Percentiles rank a stretch among this genome's conserved stretches.
Conservation (phyloP, 2,329 filamentous ascomycete genomes). For the Alternaria dauci region DNA sequence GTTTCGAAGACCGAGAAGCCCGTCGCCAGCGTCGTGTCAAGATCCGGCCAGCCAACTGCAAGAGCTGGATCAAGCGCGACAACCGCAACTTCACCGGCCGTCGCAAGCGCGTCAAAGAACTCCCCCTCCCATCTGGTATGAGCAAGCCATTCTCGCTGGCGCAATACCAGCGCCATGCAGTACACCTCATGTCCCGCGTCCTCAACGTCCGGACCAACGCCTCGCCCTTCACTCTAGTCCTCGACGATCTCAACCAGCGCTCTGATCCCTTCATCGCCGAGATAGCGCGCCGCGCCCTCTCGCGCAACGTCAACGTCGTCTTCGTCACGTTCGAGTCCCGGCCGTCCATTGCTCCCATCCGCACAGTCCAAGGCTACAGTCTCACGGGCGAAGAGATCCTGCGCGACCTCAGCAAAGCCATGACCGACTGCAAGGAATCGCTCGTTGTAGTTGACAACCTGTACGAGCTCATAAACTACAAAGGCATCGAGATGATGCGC, state of each 20-base stretch:
- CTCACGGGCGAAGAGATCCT: slow-evolving; percentile 65
- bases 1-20: neutral
- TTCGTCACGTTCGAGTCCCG: slow-evolving; percentile 82
- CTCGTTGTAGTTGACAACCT: slow-evolving; percentile 84
- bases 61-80: slow-evolving; percentile 30
- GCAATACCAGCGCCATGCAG: slow-evolving; percentile 82
- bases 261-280: slow-evolving; percentile 74
- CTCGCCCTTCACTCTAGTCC: slow-evolving; percentile 84
- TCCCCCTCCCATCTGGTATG: slow-evolving; percentile 26
- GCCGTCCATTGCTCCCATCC: slow-evolving; percentile 68
- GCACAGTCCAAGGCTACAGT: slow-evolving; percentile 70
- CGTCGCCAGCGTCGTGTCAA: neutral
- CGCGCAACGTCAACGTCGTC: slow-evolving; percentile 68
- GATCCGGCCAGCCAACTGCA: slow-evolving; percentile 9
- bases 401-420: slow-evolving; percentile 25
- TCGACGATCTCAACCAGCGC: slow-evolving; percentile 86
- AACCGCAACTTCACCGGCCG: slow-evolving; percentile 19
- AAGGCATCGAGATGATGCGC: slow-evolving; percentile 62
- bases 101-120: slow-evolving; percentile 24
- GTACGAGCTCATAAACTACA: slow-evolving; percentile 64
- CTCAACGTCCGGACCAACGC: slow-evolving; percentile 79
- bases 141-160: slow-evolving; percentile 22
- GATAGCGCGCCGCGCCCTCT: slow-evolving; percentile 72
- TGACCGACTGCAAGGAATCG: slow-evolving; percentile 36
- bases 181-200: slow-evolving; percentile 83